Percentiles rank a stretch among this genome's conserved stretches.
phyloP scores from a whole-genome alignment of 2,329 filamentous ascomycete genomes.

The Colletotrichum liaoningense region DNA sequence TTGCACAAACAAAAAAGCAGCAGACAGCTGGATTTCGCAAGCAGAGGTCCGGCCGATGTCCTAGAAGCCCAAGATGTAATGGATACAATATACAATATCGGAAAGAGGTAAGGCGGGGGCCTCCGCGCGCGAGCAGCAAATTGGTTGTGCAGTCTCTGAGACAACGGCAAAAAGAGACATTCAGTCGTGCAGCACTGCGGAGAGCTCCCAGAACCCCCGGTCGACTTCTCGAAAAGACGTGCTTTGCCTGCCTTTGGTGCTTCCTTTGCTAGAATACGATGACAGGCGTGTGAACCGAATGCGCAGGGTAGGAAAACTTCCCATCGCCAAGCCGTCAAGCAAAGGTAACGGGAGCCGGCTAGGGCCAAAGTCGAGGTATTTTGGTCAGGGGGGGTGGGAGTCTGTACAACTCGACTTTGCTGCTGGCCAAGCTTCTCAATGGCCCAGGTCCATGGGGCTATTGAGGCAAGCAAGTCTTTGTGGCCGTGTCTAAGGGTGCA shows the following conservation, averaged over 20 bases:
- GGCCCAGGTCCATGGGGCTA: slow-evolving; percentile 28
- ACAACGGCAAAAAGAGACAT: slow-evolving; percentile 52
- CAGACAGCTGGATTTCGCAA: slow-evolving; percentile 19
- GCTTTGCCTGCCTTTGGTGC: slow-evolving; percentile 20
- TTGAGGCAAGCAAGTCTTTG: slow-evolving; percentile 33
- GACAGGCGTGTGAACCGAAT: slow-evolving; percentile 16
- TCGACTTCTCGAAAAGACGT: slow-evolving; percentile 38
- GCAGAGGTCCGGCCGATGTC: slow-evolving; percentile 20
- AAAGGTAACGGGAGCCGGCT: slow-evolving; percentile 17
- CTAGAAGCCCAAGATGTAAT: slow-evolving; percentile 20
- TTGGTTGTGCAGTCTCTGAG: slow-evolving; percentile 57
- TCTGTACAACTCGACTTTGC: slow-evolving; percentile 26
- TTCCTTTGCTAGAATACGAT: slow-evolving; percentile 28
- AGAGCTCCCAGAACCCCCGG: slow-evolving; percentile 44
- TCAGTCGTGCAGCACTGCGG: slow-evolving; percentile 45
- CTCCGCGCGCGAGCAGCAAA: slow-evolving; percentile 42
- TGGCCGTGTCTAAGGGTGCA: slow-evolving; percentile 15
- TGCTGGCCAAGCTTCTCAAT: slow-evolving; percentile 30
- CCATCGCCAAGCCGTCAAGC: slow-evolving; percentile 34
- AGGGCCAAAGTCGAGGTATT: slow-evolving; percentile 17
- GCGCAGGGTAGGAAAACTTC: slow-evolving; percentile 18
- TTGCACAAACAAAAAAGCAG: slow-evolving; percentile 35
- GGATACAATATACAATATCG: slow-evolving; percentile 38
- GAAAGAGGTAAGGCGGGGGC: slow-evolving; percentile 37
- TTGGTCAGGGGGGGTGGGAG: slow-evolving; percentile 12